A percentile compares a stretch with the other conserved stretches of the same genome.
Evolutionary conservation across 768 basidiomycete species (phyloP).

Genomic region (Suillus variegatus): DNA sequence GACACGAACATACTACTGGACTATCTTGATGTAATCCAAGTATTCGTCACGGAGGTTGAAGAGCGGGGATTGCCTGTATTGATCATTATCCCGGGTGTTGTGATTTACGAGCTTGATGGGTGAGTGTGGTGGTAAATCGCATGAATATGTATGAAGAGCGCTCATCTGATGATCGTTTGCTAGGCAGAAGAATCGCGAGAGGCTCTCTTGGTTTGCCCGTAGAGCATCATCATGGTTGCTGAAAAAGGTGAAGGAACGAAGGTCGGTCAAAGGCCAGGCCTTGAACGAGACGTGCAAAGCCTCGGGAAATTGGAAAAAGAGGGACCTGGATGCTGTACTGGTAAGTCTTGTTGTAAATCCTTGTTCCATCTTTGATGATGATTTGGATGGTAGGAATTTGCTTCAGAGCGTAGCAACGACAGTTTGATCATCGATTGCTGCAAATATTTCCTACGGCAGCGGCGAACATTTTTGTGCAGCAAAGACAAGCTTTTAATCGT

Average conservation of each 20-base stretch:
- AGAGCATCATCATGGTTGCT: conserved; percentile 71
- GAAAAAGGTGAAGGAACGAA: conserved; percentile 57
- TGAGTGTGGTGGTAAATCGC: conserved; percentile 30
- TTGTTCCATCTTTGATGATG: conserved; percentile 1
- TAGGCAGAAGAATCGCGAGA: conserved; percentile 43
- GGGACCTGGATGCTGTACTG: conserved; percentile 42
- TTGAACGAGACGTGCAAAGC: conserved; percentile 61
- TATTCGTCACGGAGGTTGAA: conserved; percentile 66
- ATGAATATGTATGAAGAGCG: conserved; percentile 4
- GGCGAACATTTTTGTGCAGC: conserved; percentile 63
- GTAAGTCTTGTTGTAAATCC: conserved; percentile 24
- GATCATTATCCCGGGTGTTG: conserved; percentile 71
- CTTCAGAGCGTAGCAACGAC: conserved; percentile 57
- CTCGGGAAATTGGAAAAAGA: conserved; percentile 62
- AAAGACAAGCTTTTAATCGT: conserved; percentile 69
- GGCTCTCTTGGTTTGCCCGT: conserved; percentile 64
- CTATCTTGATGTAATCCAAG: conserved; percentile 61
- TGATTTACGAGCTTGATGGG: conserved; percentile 79
- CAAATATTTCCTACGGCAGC: conserved; percentile 51
- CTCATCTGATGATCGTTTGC: conserved; percentile 4
- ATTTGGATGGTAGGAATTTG: conserved; percentile 15
- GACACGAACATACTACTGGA: conserved; percentile 82
- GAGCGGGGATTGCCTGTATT: conserved; percentile 47
- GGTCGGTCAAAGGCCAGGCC: conserved; percentile 59
- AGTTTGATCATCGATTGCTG: conserved; percentile 77